Evolutionary conservation across 1,139 yeast genomes (phyloP).

Genomic region (Candida tropicalis): DNA sequence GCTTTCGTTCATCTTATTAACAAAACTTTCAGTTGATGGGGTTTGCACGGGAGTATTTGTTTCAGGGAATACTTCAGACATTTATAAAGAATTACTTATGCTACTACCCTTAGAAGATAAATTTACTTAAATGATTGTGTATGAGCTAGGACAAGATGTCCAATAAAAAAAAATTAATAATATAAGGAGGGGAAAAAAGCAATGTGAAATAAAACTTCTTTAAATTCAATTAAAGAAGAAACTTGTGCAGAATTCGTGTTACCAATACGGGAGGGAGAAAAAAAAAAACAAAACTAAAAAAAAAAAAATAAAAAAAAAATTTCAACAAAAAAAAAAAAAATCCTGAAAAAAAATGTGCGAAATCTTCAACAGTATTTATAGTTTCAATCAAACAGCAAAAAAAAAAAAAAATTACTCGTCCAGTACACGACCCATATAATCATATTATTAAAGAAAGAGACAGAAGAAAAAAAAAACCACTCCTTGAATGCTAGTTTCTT

Average conservation of each 20-base stretch:
- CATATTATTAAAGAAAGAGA: constrained; percentile 1
- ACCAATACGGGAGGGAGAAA: no score
- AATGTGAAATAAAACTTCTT: no score
- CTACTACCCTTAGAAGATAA: no score
- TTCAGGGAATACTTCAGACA: constrained; percentile 22
- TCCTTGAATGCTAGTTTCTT: not conserved
- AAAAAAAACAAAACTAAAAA: not conserved
- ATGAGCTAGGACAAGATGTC: no score
- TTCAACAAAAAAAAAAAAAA: constrained; percentile 1
- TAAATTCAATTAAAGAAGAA: no score
- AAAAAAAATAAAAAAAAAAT: not conserved
- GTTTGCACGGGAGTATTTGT: constrained; percentile 47
- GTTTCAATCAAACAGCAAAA: not conserved
- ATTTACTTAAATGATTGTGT: no score
- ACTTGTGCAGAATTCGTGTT: no score
- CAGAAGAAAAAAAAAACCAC: not conserved
- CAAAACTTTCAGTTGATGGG: constrained; percentile 37
- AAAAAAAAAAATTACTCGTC: not conserved
- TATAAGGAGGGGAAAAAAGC: not conserved
- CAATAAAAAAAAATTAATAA: no score
- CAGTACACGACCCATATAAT: constrained; percentile 4
- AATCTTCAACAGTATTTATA: constrained; percentile 8
- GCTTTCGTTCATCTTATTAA: constrained; percentile 10
- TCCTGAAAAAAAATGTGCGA: constrained; percentile 6
- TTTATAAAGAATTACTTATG: constrained; percentile 2